phyloP scores from a whole-genome alignment of 345 rosid species.

The Camelina laxa region DNA sequence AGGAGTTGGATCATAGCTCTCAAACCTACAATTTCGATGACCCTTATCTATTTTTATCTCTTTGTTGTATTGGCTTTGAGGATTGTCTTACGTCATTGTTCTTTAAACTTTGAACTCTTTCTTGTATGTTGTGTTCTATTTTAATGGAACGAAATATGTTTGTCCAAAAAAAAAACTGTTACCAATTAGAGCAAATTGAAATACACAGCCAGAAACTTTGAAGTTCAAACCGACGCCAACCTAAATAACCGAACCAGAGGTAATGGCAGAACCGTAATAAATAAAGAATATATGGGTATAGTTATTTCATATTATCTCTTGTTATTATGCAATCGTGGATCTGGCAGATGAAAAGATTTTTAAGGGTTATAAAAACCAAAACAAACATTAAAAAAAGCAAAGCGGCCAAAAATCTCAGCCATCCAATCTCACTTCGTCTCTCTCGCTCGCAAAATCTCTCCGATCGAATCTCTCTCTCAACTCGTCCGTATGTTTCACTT shows the following conservation, averaged over 20 bases:
- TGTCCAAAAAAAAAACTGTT: too few relatives aligned
- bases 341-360: slow-evolving; percentile 5
- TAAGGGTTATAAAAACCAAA: slow-evolving; percentile 1
- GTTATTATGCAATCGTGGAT: slow-evolving; percentile 19
- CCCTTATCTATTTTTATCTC: too few relatives aligned
- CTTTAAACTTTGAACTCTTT: too few relatives aligned
- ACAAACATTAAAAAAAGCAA: not conserved
- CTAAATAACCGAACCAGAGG: not conserved
- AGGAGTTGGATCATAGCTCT: too few relatives aligned
- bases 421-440: slow-evolving; percentile 32
- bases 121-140: too few relatives aligned
- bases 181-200: too few relatives aligned
- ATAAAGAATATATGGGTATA: slow-evolving; percentile 3
- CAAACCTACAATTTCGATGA: too few relatives aligned
- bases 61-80: too few relatives aligned
- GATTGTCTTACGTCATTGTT: too few relatives aligned
- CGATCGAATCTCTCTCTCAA: slow-evolving; percentile 21
- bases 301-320: not conserved
- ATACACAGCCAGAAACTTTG: too few relatives aligned
- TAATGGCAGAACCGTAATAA: slow-evolving; percentile 20
- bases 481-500: slow-evolving; percentile 19
- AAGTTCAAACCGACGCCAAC: not conserved
- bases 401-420: slow-evolving; percentile 36
- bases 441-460: slow-evolving; percentile 38
- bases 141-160: too few relatives aligned